phyloP scores from a whole-genome alignment of 2,329 filamentous ascomycete genomes.

The Phyllosticta paracitricarpa region DNA sequence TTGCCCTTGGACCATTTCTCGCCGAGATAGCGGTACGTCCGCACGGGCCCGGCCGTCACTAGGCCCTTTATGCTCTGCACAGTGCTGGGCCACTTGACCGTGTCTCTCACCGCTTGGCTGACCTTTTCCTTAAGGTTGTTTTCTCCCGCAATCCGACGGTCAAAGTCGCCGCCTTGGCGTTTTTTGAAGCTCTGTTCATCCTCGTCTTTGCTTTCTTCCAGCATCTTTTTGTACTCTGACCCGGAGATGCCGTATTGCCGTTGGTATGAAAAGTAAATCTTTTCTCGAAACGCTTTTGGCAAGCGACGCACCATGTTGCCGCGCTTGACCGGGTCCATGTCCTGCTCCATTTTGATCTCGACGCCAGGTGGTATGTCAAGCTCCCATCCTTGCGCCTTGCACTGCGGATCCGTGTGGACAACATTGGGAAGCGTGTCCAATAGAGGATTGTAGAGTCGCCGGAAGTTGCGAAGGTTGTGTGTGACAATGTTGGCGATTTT shows the following conservation, averaged over 20 bases:
- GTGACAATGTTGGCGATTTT: constrained; percentile 93
- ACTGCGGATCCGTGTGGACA: constrained; percentile 57
- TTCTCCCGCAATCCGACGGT: constrained; percentile 71
- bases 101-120: constrained; percentile 68
- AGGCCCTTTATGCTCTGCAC: constrained; percentile 77
- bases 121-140: constrained; percentile 61
- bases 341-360: constrained; percentile 65
- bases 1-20: constrained; percentile 56
- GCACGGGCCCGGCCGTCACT: constrained; percentile 63
- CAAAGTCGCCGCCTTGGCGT: constrained; percentile 73
- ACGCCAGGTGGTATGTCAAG: constrained; percentile 41
- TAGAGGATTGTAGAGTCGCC: constrained; percentile 79
- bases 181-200: constrained; percentile 54
- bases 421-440: constrained; percentile 87
- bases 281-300: constrained; percentile 75
- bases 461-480: constrained; percentile 84
- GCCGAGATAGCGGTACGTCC: constrained; percentile 63
- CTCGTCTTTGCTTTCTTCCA: constrained; percentile 64
- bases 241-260: constrained; percentile 79
- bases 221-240: constrained; percentile 74
- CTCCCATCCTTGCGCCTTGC: constrained; percentile 51
- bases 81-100: constrained; percentile 85
- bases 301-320: constrained; percentile 94
- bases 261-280: constrained; percentile 91
- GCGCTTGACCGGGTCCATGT: constrained; percentile 84